Evolutionary conservation across 2,329 filamentous ascomycete genomes (phyloP), one percentile per base, ranked within the genome.

Genomic region (Alternaria sp.): DNA sequence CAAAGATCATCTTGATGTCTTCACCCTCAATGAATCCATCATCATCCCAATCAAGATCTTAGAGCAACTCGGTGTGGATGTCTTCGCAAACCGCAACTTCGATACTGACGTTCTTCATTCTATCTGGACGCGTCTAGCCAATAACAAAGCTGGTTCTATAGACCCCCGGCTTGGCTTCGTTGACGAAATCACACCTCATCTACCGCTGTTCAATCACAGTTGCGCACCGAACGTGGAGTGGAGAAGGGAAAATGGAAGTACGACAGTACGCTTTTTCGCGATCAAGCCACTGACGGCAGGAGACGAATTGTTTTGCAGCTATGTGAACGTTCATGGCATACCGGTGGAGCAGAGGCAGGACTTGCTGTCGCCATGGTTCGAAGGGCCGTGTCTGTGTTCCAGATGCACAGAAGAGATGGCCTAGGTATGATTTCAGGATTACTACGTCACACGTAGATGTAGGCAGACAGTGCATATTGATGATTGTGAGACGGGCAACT

Each of bases 141-240:
- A 79, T 58, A 79, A 79, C 57, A 77, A 75, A 55, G 74, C 76
- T 5, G 75, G 75, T 0, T 71, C 70, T 23, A 62, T 58, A 2
- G 69, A 71, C 2, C 61, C 67, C 5, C 61, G 61, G 14, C 66
- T 72, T 14, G 70, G 70, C n/a, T 72, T 68, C n/a, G 72, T 77
- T 18, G 72, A 75, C 2, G 68, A 65, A 25, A 68, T 78, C 37
- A 75, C 68, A 45, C 70, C 73, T 1, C 58, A 76, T 15, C 67
- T 78, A 56, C 71, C 71, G 18, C 71, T 77, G 65, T 72, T 79
- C 45, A 79, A 79, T 60, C 76, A 79, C 60, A 76, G 74, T 60
- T 79, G 76, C 53, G 67, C 65, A 37, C 75, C 76, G 6, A 79
- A 76, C 60, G 68, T 71, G 20, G 66, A 67, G 55, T 70, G 63